phyloP scores from a whole-genome alignment of 805 yeast genomes.

The Candida namnaoensis region DNA sequence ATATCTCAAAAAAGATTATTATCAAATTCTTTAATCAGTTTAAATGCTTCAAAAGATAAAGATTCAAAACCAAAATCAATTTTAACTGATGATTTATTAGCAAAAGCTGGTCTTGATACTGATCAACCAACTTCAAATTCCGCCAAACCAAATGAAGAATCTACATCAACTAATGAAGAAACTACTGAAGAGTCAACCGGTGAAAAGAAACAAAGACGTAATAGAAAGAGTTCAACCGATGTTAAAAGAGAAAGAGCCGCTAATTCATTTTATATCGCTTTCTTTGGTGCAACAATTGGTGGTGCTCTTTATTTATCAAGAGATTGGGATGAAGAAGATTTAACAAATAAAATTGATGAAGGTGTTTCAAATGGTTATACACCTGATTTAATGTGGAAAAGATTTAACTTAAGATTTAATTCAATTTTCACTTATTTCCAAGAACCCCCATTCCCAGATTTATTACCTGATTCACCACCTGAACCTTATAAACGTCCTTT shows the following conservation, averaged over 20 bases:
- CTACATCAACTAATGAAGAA: constrained; percentile 5
- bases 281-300: constrained; percentile 37
- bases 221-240: constrained; percentile 64
- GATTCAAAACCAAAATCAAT: constrained; percentile 36
- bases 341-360: constrained; percentile 39
- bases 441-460: constrained; percentile 89
- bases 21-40: constrained; percentile 6
- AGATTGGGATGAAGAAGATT: constrained; percentile 78
- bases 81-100: constrained; percentile 72
- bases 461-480: constrained; percentile 86
- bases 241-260: constrained; percentile 78
- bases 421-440: constrained; percentile 76
- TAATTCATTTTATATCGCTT: constrained; percentile 57
- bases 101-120: constrained; percentile 75
- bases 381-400: constrained; percentile 52
- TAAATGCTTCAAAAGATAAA: constrained; percentile 1
- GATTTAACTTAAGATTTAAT: constrained; percentile 64
- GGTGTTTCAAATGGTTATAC: constrained; percentile 56
- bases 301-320: constrained; percentile 69
- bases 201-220: constrained; percentile 28
- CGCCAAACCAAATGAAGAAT: constrained; percentile 4
- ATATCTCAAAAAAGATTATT: constrained; percentile 5
- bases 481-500: constrained; percentile 89
- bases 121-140: constrained; percentile 21
- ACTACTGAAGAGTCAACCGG: constrained; percentile 18